Conservation (phyloP, 306 rosid genomes). For the Pachyrhizus erosus region DNA sequence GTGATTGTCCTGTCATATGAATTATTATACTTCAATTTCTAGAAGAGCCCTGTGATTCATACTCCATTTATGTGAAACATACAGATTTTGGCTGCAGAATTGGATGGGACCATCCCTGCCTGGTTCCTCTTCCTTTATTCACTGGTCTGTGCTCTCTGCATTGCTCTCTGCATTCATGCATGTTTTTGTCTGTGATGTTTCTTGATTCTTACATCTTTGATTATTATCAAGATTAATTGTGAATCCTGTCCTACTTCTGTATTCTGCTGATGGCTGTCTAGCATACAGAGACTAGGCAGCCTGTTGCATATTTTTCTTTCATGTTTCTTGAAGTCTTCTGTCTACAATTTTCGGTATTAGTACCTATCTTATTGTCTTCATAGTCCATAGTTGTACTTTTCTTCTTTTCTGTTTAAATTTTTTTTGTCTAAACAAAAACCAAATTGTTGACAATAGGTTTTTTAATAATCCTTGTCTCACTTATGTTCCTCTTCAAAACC, state of each 20-base stretch:
- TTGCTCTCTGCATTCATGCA: constrained; percentile 4
- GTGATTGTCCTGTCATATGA: constrained; percentile 22
- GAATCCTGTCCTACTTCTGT: constrained; percentile 28
- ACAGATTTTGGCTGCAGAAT: constrained; percentile 98
- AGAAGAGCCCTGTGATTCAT: constrained; percentile 33
- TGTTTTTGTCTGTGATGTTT: background rate
- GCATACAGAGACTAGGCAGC: constrained; percentile 1
- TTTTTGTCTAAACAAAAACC: background rate
- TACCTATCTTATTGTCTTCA: constrained; percentile 24
- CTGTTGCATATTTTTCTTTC: background rate
- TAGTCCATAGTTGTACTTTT: constrained; percentile 17
- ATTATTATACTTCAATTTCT: constrained; percentile 12
- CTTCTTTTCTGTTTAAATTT: background rate
- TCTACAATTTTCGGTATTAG: constrained; percentile 17
- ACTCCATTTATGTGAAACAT: constrained; percentile 40
- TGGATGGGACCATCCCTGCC: constrained; percentile 96
- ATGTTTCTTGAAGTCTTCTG: background rate
- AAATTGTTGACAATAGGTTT: constrained; percentile 6
- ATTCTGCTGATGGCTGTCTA: constrained; percentile 28
- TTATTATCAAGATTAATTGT: constrained; percentile 20
- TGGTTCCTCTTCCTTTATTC: constrained; percentile 84
- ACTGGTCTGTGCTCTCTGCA: constrained; percentile 65
- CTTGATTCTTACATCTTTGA: constrained; percentile 30
- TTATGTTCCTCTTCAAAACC: constrained; percentile 8
- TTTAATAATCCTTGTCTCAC: constrained; percentile 14